Percentiles rank a stretch among this genome's conserved stretches.
These are phyloP conservation scores for Arxiozyma bovina DNA, from an alignment of 1,139 yeast species.

Conservation along the genomic window DNA sequence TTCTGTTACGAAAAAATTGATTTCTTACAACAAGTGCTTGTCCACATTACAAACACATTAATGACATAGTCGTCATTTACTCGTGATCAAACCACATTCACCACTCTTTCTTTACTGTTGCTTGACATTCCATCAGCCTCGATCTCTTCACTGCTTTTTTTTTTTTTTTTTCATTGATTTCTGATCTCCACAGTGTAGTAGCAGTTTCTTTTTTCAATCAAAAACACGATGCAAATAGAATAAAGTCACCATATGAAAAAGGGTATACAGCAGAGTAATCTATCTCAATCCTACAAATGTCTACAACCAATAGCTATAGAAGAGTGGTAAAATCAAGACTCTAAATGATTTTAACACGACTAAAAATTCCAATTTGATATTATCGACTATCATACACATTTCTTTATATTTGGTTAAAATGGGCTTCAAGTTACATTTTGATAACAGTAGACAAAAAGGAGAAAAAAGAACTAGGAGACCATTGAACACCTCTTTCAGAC, in stretches of 20 bases:
- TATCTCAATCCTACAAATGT: background rate
- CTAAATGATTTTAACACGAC: background rate
- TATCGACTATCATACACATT: slow-evolving; percentile 9
- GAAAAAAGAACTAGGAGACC: slow-evolving; percentile 35
- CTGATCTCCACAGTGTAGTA: background rate
- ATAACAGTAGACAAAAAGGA: background rate
- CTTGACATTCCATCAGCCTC: background rate
- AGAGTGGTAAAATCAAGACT: background rate
- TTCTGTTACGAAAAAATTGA: background rate
- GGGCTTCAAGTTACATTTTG: slow-evolving; percentile 3
- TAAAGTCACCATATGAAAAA: background rate
- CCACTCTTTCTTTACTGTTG: background rate
- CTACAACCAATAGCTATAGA: background rate
- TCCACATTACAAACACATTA: background rate
- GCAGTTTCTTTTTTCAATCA: too few relatives aligned
- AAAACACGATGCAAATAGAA: too few relatives aligned
- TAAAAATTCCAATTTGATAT: background rate
- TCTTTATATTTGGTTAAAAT: background rate
- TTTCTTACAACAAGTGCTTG: background rate
- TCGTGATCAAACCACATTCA: background rate
- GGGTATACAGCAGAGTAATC: background rate
- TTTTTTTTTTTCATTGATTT: too few relatives aligned
- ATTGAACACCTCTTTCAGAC: slow-evolving; percentile 64
- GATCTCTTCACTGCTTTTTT: too few relatives aligned
- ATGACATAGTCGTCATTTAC: background rate